Evolutionary conservation across 2,329 filamentous ascomycete genomes (phyloP).

Genomic region (Aspergillus oerlinghausenensis): DNA sequence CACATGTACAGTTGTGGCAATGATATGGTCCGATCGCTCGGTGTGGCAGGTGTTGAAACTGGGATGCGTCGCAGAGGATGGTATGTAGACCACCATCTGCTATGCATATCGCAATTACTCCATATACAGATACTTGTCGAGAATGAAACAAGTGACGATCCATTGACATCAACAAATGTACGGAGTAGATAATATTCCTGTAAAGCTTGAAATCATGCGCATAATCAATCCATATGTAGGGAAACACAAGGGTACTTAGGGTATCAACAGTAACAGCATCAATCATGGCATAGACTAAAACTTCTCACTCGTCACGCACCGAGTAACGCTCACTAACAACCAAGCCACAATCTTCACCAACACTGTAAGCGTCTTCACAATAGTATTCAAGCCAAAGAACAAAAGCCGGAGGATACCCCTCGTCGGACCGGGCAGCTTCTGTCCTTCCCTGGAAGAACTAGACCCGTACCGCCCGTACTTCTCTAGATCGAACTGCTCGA

Average conservation of each 20-base stretch:
- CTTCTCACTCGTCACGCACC: constrained; percentile 40
- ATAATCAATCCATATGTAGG: background rate
- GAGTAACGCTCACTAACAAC: constrained; percentile 36
- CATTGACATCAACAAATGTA: background rate
- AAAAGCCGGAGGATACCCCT: constrained; percentile 33
- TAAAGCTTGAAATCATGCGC: background rate
- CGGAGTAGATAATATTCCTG: no score
- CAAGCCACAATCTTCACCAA: constrained; percentile 39
- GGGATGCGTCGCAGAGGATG: background rate
- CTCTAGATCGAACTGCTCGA: constrained; percentile 44
- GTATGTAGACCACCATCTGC: background rate
- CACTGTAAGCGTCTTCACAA: constrained; percentile 35
- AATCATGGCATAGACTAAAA: constrained; percentile 21
- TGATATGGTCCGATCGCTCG: background rate
- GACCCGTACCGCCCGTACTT: constrained; percentile 39
- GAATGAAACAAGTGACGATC: background rate
- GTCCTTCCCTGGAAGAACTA: constrained; percentile 32
- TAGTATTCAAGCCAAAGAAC: constrained; percentile 34
- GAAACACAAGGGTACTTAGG: background rate
- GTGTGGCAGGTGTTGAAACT: background rate
- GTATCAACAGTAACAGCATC: background rate
- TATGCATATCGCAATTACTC: background rate
- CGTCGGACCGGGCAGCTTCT: constrained; percentile 37
- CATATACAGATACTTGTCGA: background rate
- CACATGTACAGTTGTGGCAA: background rate